Conservation (phyloP, 164 flowering plant species). For the Euptelea pleiosperma region DNA sequence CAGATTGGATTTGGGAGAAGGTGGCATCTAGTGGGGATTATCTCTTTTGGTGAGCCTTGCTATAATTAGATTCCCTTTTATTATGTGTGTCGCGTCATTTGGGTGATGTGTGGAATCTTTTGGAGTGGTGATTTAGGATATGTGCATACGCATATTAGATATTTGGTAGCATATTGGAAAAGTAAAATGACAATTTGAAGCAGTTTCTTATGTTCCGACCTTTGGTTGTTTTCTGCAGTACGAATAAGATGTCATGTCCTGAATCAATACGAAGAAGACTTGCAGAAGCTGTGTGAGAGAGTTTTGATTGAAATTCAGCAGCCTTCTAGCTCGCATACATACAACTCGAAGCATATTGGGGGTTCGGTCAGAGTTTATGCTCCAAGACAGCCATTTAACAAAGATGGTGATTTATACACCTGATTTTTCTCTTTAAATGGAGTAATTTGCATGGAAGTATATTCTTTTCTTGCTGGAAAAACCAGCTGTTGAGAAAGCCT, state of each 20-base stretch:
- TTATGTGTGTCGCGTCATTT: neutral
- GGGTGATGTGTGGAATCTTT: neutral
- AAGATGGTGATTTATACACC: neutral
- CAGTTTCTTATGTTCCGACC: neutral
- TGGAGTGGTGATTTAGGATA: neutral
- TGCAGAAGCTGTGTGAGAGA: slow-evolving; percentile 38
- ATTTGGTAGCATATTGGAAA: neutral
- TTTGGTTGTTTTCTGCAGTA: slow-evolving; percentile 35
- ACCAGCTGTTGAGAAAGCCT: neutral
- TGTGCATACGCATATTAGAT: neutral
- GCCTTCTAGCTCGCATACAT: too few relatives aligned
- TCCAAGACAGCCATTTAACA: too few relatives aligned
- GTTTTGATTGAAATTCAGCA: neutral
- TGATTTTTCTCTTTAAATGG: neutral
- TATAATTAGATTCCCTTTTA: neutral
- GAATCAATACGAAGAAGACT: slow-evolving; percentile 36
- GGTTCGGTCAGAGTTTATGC: too few relatives aligned
- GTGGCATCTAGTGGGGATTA: slow-evolving; percentile 50
- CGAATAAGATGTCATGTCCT: slow-evolving; percentile 39
- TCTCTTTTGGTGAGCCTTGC: slow-evolving; percentile 46
- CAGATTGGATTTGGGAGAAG: slow-evolving; percentile 68
- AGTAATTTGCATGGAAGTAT: neutral
- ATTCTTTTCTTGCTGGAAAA: too few relatives aligned
- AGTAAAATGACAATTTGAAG: neutral
- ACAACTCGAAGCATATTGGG: too few relatives aligned